A percentile compares a stretch with the other conserved stretches of the same genome.
These are phyloP conservation scores for Gynochthodes officinalis DNA, from an alignment of 257 asterid species.

Conservation along the genomic window DNA sequence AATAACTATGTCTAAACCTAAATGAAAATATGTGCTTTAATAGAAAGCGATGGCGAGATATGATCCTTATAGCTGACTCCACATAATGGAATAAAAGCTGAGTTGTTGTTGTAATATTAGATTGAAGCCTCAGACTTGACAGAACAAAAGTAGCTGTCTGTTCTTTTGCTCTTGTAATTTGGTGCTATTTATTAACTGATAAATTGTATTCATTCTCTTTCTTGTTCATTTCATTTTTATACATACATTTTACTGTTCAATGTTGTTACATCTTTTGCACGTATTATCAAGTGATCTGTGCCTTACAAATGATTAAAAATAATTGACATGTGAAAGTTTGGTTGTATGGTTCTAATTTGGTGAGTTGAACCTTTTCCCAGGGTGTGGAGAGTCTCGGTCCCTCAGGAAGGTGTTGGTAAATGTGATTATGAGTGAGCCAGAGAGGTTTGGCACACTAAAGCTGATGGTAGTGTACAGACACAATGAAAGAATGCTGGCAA, in stretches of 20 bases:
- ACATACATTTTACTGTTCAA: background rate
- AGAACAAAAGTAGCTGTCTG: background rate
- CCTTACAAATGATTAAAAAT: background rate
- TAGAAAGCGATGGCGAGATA: no score
- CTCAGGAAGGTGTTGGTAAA: conserved; percentile 69
- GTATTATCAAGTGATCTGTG: background rate
- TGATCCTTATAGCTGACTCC: no score
- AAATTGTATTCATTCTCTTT: background rate
- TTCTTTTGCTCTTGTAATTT: background rate
- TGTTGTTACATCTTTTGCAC: background rate
- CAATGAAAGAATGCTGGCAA: conserved; percentile 68
- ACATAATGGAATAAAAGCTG: no score
- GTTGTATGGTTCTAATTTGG: background rate
- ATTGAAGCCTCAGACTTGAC: background rate
- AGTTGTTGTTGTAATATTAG: background rate
- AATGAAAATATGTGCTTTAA: no score
- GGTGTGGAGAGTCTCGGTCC: conserved; percentile 91
- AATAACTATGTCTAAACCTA: no score
- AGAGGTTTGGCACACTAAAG: conserved; percentile 51
- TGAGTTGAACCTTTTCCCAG: conserved; percentile 36
- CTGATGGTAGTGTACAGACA: conserved; percentile 70
- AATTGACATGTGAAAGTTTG: background rate
- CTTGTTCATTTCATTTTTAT: background rate
- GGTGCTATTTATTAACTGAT: background rate
- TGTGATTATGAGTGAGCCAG: conserved; percentile 50